These are phyloP conservation scores for Knoxia roxburghii DNA, from an alignment of 257 asterid species.

Conservation along the genomic window DNA sequence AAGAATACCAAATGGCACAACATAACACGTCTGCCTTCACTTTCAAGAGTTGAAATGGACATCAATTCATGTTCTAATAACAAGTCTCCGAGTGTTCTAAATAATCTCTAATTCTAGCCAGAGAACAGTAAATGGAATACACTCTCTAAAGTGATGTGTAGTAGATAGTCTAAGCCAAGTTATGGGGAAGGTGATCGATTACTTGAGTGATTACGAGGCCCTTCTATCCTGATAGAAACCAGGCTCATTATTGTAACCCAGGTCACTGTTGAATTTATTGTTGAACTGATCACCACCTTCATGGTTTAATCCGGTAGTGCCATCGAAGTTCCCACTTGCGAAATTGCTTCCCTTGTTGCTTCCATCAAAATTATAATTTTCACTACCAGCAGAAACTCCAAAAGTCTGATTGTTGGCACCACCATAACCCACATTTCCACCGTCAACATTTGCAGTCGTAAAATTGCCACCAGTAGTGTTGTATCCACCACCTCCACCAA, in stretches of 20 bases:
- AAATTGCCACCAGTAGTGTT: background rate
- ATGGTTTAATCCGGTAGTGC: conserved; percentile 9
- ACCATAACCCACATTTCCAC: no score
- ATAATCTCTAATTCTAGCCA: background rate
- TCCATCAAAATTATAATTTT: conserved; percentile 9
- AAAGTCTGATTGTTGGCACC: conserved; percentile 20
- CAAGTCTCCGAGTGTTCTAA: conserved; percentile 3
- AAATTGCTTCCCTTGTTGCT: conserved; percentile 5
- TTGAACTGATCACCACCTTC: conserved; percentile 20
- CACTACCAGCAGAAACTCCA: conserved; percentile 28
- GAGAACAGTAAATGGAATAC: background rate
- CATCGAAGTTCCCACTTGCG: background rate
- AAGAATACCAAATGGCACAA: no score
- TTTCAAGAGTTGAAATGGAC: background rate
- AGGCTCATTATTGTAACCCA: conserved; percentile 20
- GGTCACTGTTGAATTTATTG: conserved; percentile 3
- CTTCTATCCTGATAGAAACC: conserved; percentile 38
- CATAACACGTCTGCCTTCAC: background rate
- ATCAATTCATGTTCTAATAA: background rate
- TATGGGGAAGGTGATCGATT: background rate
- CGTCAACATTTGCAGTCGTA: conserved; percentile 1
- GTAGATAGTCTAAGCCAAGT: background rate
- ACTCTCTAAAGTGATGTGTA: background rate
- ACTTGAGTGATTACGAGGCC: conserved; percentile 19
- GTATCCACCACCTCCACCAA: conserved; percentile 7